Conservation (phyloP, 2,329 filamentous ascomycete species). For the Fusarium scirpi region DNA sequence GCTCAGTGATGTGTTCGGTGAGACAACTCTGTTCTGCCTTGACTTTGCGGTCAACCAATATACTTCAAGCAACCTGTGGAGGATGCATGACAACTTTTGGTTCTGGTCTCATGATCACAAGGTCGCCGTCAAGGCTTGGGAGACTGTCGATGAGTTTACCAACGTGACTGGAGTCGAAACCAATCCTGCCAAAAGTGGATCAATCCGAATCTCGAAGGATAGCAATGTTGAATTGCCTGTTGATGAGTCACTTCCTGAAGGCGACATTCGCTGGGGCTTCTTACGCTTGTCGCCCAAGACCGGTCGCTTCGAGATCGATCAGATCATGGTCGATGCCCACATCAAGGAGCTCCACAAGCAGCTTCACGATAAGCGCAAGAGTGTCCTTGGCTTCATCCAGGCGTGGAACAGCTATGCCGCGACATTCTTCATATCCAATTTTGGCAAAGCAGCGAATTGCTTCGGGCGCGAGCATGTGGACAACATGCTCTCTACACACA, state of each 20-base stretch:
- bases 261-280: constrained; percentile 67
- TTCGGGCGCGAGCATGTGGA: constrained; percentile 65
- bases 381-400: constrained; percentile 59
- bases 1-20: constrained; percentile 70
- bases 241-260: constrained; percentile 57
- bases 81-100: constrained; percentile 75
- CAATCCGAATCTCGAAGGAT: constrained; percentile 55
- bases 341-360: constrained; percentile 70
- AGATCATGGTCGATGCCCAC: constrained; percentile 68
- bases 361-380: constrained; percentile 64
- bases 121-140: constrained; percentile 69
- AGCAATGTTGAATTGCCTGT: constrained; percentile 32
- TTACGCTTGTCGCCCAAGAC: constrained; percentile 64
- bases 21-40: constrained; percentile 72
- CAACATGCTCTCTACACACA: constrained; percentile 62
- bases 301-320: constrained; percentile 70
- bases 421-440: constrained; percentile 65
- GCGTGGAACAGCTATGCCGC: constrained; percentile 66
- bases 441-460: constrained; percentile 64
- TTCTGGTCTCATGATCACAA: constrained; percentile 69
- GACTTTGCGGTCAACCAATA: constrained; percentile 72
- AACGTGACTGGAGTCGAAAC: constrained; percentile 67
- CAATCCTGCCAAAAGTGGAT: constrained; percentile 64
- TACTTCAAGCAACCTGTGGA: constrained; percentile 66
- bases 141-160: constrained; percentile 66